phyloP scores from a whole-genome alignment of 2,329 filamentous ascomycete species.

The Teratosphaeria gauchensis region DNA sequence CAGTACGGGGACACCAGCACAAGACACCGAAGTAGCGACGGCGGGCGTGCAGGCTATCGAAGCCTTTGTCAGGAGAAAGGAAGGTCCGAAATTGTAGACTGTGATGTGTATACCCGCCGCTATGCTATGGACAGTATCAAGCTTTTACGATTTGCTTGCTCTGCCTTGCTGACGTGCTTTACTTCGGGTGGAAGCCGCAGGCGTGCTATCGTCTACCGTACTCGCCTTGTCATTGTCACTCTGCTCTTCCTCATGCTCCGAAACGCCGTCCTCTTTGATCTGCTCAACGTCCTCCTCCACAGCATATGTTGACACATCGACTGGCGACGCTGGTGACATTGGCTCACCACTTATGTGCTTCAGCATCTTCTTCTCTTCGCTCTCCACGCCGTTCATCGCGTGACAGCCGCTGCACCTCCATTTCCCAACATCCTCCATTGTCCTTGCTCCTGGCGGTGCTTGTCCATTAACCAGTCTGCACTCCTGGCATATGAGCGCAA shows the following conservation, averaged over 20 bases:
- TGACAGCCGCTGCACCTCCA: slow-evolving; percentile 89
- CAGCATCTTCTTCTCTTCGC: slow-evolving; percentile 64
- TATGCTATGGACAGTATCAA: not conserved
- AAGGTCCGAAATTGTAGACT: slow-evolving; percentile 29
- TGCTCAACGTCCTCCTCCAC: not conserved
- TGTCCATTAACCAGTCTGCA: slow-evolving; percentile 93
- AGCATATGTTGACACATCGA: not conserved
- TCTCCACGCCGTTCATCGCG: slow-evolving; percentile 69
- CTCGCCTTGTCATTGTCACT: not conserved
- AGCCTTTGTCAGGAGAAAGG: slow-evolving; percentile 24
- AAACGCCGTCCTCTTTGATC: not conserved
- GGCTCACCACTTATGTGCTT: slow-evolving; percentile 43
- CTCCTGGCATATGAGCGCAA: slow-evolving; percentile 71
- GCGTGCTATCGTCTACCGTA: not conserved
- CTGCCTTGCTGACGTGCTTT: not conserved
- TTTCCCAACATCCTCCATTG: slow-evolving; percentile 65
- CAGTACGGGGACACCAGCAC: slow-evolving; percentile 44
- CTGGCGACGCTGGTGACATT: slow-evolving; percentile 4
- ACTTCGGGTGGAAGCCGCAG: not conserved
- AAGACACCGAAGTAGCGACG: slow-evolving; percentile 45
- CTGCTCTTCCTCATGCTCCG: not conserved
- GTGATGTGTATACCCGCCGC: not conserved
- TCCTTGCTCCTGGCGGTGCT: slow-evolving; percentile 75
- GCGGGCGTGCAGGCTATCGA: slow-evolving; percentile 43
- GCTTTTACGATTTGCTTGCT: slow-evolving; percentile 1